Conservation (phyloP, 768 basidiomycete species). For the Chlorophyllum brunneum region DNA sequence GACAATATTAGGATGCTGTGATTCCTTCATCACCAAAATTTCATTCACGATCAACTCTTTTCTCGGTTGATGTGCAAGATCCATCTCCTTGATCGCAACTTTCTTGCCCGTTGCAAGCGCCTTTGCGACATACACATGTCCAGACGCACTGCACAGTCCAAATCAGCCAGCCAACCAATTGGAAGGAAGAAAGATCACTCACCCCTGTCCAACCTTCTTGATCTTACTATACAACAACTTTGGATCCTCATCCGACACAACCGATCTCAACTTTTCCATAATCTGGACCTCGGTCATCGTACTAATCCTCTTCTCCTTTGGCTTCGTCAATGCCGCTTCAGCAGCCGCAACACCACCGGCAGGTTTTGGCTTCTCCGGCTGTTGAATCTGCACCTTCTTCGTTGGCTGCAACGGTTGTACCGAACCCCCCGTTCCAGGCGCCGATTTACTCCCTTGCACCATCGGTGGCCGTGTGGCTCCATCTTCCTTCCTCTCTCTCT, state of each 20-base stretch:
- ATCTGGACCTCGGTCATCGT: constrained; percentile 98
- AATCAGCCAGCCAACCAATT: constrained; percentile 11
- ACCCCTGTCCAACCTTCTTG: constrained; percentile 99
- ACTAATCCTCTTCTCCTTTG: constrained; percentile 87
- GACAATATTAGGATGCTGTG: constrained; percentile 95
- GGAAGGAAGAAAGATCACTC: constrained; percentile 29
- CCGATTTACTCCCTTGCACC: constrained; percentile 37
- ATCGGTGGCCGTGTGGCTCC: constrained; percentile 14
- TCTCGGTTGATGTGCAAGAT: constrained; percentile 88
- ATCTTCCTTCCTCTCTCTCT: constrained; percentile 24
- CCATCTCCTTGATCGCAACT: constrained; percentile 99
- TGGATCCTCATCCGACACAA: constrained; percentile 86
- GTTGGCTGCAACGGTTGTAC: constrained; percentile 74
- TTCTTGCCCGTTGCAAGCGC: constrained; percentile 78
- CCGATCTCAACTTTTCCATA: constrained; percentile 92
- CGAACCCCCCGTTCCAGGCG: constrained; percentile 42
- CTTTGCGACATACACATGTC: constrained; percentile 97
- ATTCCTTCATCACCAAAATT: constrained; percentile 98
- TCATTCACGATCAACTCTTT: constrained; percentile 99
- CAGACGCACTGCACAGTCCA: constrained; percentile 69
- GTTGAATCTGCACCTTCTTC: constrained; percentile 68
- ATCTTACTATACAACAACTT: constrained; percentile 92
- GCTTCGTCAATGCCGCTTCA: constrained; percentile 70
- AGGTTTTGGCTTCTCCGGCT: constrained; percentile 44
- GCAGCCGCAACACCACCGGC: constrained; percentile 37